Evolutionary conservation across 2,329 filamentous ascomycete species (phyloP), one percentile per base, ranked within the genome.

Genomic region (Amphichorda felina): DNA sequence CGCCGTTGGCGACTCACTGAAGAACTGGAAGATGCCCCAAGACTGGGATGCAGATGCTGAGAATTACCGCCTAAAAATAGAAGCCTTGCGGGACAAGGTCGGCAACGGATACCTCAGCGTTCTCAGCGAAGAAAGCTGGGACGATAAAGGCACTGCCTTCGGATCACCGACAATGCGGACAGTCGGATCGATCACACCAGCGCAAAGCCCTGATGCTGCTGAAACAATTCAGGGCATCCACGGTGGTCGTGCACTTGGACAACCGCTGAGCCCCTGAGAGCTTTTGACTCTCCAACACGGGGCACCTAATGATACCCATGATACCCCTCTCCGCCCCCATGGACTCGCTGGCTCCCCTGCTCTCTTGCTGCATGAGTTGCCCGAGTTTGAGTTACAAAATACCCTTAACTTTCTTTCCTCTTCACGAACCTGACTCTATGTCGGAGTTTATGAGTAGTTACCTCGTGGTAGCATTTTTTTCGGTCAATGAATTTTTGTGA

Each of bases 101-200:
- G 88, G 88, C 22, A 85, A 79, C 47, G 82, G 79, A 26, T 98
- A 94, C 71, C 70, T 98, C 27, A 88, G 79, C 42, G 85, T 83
- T 11, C 65, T 96, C 34, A 82, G 82, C 40, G 88, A 94, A 48
- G 83, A 91, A 54, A 68, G 61, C 29, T 79, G 75, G 73, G 68
- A 75, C 41, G 46, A 61, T 6, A 56, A 45, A 27, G 29, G 46
- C 13, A 27, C 43, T 17, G 38, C 34, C 34, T 43, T 55, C 22
- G 37, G 50, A 18, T 45, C 51, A 7, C 10, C 30, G 13, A 6
- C 30, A 5, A 13, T 32, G 16, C 30, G 9, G 13, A 22, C 30
- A 14, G 17, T 9, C 13, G 30, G 30, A 19, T 13, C 46, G 19
- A 46, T 59, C 14, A 46, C 49, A 33, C 45, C 54, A 11, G 47